Evolutionary conservation across 192 early-diverging fungal genomes (phyloP).

Genomic region (Podila epicladia): DNA sequence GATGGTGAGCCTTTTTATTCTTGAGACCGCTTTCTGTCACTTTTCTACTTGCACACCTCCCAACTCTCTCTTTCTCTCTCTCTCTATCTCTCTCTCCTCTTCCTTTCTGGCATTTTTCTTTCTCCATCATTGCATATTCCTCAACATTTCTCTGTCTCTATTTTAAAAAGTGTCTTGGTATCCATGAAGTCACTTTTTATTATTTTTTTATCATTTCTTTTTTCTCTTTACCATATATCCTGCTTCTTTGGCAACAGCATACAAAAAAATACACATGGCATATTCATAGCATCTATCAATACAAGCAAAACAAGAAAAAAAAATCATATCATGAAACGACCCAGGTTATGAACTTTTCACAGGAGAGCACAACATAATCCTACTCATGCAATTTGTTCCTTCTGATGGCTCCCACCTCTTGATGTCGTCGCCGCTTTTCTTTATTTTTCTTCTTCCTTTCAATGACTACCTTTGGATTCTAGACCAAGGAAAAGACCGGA

Average conservation of each 20-base stretch:
- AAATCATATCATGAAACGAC: background rate
- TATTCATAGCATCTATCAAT: background rate
- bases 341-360: background rate
- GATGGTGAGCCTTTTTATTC: background rate
- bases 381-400: too few relatives aligned
- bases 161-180: background rate
- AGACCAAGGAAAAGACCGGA: background rate
- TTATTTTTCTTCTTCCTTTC: too few relatives aligned
- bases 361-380: too few relatives aligned
- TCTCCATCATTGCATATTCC: slow-evolving; percentile 3
- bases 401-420: too few relatives aligned
- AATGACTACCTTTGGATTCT: background rate
- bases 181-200: background rate
- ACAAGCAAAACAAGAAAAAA: slow-evolving; percentile 12
- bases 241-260: background rate
- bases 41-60: background rate
- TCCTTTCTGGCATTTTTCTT: slow-evolving; percentile 2
- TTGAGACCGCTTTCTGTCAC: background rate
- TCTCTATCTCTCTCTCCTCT: background rate
- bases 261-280: background rate
- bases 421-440: background rate
- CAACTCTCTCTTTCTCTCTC: background rate
- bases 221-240: background rate
- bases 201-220: background rate
- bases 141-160: background rate